Base-by-base conservation (phyloP, 2,329 filamentous ascomycete genomes). In the Colletotrichum theobromicola region DNA sequence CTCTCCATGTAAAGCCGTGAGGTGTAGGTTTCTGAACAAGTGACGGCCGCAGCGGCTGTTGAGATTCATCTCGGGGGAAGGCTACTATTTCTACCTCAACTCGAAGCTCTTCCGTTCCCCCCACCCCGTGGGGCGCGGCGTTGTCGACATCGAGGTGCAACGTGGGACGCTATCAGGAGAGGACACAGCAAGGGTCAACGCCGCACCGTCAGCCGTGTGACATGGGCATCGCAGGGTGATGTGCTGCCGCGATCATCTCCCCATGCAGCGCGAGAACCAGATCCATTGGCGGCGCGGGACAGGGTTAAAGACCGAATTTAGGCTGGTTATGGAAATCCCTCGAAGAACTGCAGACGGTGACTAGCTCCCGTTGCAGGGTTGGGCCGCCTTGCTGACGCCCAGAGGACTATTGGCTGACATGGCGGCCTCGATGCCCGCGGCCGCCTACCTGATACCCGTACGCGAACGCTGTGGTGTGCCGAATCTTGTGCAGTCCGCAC, bases 1-100 rank as follows among this genome's bases (percentile, higher is more conserved):
- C 78, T 67, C 28, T 63, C 70, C 79, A 80, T 80, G n/a, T n/a
- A 34, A 60, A 58, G 65, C 64, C 21, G 30, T 21, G 12, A n/a
- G 12, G 12, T 21, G 10, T 15, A 2, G 42, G 18, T 28, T 30
- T 32, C 18, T 1, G 46, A 26, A 13, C 35, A 35, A 9, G 5
- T 34, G 35, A 34, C 9, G 35, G 42, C 16, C 7, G 30, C 35
- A 15, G 16, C 0, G 61, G 10, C 60, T 21, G 4, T 16, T 21
- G 15, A 42, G 3, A 28, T 10, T 24, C 21, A 9, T 58, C 35
- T 30, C 53, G 57, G n/a, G 60, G 62, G 57, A 46, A 60, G 26
- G 34, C 70, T 18, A 10, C 46, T 58, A 24, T 16, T 57, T 21
- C 66, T 63, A 35, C 42, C 57, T 72, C 16, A 9, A 35, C 35